Evolutionary conservation across 768 basidiomycete genomes (phyloP).

Genomic region (Mycena sanguinolenta): DNA sequence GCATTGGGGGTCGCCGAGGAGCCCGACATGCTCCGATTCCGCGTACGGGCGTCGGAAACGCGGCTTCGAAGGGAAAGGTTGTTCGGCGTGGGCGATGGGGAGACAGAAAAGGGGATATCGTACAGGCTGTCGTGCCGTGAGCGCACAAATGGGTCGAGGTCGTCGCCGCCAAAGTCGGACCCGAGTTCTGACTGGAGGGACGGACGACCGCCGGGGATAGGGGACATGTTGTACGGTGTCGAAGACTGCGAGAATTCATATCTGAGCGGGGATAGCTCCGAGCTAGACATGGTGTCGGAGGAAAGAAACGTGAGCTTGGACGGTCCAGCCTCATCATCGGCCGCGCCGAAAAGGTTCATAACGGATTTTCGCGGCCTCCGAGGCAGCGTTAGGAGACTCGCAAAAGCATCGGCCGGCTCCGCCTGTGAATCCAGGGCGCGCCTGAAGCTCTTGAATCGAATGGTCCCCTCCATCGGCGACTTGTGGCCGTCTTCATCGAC

Average conservation of each 20-base stretch:
- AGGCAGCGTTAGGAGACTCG: slow-evolving; percentile 17
- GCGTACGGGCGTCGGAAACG: slow-evolving; percentile 5
- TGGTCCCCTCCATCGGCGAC: slow-evolving; percentile 44
- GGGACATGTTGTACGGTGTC: slow-evolving; percentile 37
- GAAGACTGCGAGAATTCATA: slow-evolving; percentile 41
- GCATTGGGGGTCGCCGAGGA: slow-evolving; percentile 33
- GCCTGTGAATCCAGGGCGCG: slow-evolving; percentile 31
- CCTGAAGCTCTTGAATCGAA: slow-evolving; percentile 46
- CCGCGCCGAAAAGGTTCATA: slow-evolving; percentile 70
- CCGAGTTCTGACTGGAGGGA: slow-evolving; percentile 74
- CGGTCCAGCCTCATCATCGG: slow-evolving; percentile 43
- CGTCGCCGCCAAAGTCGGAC: slow-evolving; percentile 59
- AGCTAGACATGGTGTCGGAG: slow-evolving; percentile 49
- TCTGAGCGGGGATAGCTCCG: slow-evolving; percentile 52
- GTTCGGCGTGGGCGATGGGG: slow-evolving; percentile 51
- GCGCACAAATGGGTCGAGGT: slow-evolving; percentile 48
- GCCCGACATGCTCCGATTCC: neutral
- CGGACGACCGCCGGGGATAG: slow-evolving; percentile 40
- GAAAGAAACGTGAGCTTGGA: slow-evolving; percentile 37
- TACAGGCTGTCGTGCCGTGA: slow-evolving; percentile 67
- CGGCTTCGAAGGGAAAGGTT: slow-evolving; percentile 26
- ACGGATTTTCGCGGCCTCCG: slow-evolving; percentile 65
- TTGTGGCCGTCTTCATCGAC: slow-evolving; percentile 45
- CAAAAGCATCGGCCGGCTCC: slow-evolving; percentile 2
- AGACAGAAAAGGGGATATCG: slow-evolving; percentile 61